Evolutionary conservation across 2,329 filamentous ascomycete species (phyloP), one percentile per base, ranked within the genome.

Genomic region (Alternaria tenuissima): DNA sequence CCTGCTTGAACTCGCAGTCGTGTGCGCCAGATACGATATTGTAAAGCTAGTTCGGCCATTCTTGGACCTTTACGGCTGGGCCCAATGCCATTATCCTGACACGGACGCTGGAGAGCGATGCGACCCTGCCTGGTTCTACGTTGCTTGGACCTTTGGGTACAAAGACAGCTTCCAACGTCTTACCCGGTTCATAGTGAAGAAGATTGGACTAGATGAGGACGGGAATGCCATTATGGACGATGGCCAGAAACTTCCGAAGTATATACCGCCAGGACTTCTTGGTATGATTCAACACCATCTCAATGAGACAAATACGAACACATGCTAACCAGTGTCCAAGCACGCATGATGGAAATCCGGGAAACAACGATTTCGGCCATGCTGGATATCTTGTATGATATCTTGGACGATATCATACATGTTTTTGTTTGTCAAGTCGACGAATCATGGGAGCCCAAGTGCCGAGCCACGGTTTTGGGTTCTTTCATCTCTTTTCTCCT

Each of bases 1-100:
- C 7, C 60, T 78, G 6, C 61, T 70, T 4, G 54, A 69, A 16
- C 57, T 78, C 9, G 68, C 74, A 0, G 62, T 73, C 11, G 42
- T 76, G 22, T 69, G 71, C 48, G 74, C 77, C 56, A 75, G 76
- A 30, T 79, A 79, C 47, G 68, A 68, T 30, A 38, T 65, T 7
- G 61, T 65, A 9, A 48, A 44, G 57, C 43, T 72, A 62, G 66
- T 82, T 72, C 57, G 59, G 1, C 57, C 57, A 2, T 60, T 60
- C n/a, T 28, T 57, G 20, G 53, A 60, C 20, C 46, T 60, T 74
- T 43, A 68, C 16, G 36, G 42, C 7, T 68, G 65, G 64, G 55
- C 60, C 22, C 34, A 61, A 48, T 42, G 41, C 6, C 52, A 61
- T 46, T 44, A 43, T 42, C 59, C 59, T 11, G 49, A 63, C 44